A percentile compares a stretch with the other conserved stretches of the same genome.
Evolutionary conservation across 2,329 filamentous ascomycete species (phyloP).

Genomic region (Ophiostoma sp.): DNA sequence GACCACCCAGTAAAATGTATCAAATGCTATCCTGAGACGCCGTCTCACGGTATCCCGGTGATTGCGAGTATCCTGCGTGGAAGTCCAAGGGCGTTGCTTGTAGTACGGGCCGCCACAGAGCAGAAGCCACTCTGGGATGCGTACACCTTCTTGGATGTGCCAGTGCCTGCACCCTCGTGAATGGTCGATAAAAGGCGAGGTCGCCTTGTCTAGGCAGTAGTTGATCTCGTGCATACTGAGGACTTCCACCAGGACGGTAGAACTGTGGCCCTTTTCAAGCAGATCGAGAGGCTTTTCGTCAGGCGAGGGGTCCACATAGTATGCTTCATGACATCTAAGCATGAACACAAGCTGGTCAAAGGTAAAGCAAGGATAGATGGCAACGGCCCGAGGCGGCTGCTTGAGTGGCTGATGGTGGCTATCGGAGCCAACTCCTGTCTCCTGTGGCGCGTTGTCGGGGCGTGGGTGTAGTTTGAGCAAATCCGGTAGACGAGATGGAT

Average conservation of each 20-base stretch:
- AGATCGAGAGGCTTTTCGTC: neutral
- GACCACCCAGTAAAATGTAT: conserved; percentile 15
- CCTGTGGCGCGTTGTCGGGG: no score
- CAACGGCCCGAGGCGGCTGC: neutral
- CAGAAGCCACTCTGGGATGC: conserved; percentile 21
- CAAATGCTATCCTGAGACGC: conserved; percentile 9
- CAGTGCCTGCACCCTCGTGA: neutral
- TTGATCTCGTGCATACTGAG: neutral
- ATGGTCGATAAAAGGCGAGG: neutral
- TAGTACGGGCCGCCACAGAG: conserved; percentile 15
- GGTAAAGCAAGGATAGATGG: conserved; percentile 16
- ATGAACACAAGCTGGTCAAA: conserved; percentile 12
- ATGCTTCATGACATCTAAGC: neutral
- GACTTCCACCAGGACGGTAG: neutral
- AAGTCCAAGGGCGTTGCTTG: neutral
- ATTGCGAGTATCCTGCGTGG: neutral
- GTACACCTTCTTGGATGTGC: neutral
- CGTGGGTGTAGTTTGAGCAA: neutral
- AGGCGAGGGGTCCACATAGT: neutral
- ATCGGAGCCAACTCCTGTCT: neutral
- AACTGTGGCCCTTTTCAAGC: neutral
- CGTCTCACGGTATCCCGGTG: conserved; percentile 5
- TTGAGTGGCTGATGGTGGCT: neutral
- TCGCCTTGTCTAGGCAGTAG: neutral
- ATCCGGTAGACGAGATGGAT: neutral